Conservation (phyloP, 1,139 yeast genomes). For the Saccharomyces hybrid region DNA sequence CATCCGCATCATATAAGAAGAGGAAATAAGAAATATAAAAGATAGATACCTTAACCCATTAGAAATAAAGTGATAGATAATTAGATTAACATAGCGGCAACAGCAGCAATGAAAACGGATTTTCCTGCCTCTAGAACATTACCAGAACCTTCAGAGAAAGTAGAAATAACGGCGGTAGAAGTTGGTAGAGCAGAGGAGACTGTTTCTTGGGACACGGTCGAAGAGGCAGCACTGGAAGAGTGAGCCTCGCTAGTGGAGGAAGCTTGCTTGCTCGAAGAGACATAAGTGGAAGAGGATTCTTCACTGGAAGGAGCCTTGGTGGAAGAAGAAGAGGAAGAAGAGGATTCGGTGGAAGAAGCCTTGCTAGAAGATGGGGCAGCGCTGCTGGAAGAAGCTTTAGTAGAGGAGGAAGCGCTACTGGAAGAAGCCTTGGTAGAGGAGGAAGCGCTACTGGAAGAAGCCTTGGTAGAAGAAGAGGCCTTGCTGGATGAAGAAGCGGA, state of each 20-base stretch:
- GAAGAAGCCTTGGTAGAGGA: constrained; percentile 16
- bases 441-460: constrained; percentile 18
- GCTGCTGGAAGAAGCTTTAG: constrained; percentile 15
- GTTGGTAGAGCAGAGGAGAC: constrained; percentile 3
- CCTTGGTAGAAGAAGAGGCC: constrained; percentile 19
- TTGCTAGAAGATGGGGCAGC: constrained; percentile 15
- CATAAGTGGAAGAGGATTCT: constrained; percentile 18
- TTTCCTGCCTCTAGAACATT: constrained; percentile 25
- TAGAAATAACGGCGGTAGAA: constrained; percentile 11
- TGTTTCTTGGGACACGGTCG: constrained; percentile 5
- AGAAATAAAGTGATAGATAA: background rate
- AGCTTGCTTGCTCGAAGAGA: constrained; percentile 2
- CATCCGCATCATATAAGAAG: background rate
- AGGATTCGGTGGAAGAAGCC: constrained; percentile 11
- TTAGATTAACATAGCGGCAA: constrained; percentile 31
- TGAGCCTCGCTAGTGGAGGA: constrained; percentile 20
- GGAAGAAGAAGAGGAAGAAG: background rate
- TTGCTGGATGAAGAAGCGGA: constrained; percentile 33
- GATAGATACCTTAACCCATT: background rate
- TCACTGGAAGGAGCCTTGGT: constrained; percentile 16
- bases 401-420: constrained; percentile 12
- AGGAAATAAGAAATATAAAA: constrained; percentile 1
- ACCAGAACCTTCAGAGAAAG: constrained; percentile 28
- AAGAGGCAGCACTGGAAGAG: constrained; percentile 12
- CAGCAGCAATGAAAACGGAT: constrained; percentile 30